Percentiles rank a stretch among this genome's conserved stretches.
Evolutionary conservation across 345 rosid species (phyloP).

Genomic region (Acer negundo): DNA sequence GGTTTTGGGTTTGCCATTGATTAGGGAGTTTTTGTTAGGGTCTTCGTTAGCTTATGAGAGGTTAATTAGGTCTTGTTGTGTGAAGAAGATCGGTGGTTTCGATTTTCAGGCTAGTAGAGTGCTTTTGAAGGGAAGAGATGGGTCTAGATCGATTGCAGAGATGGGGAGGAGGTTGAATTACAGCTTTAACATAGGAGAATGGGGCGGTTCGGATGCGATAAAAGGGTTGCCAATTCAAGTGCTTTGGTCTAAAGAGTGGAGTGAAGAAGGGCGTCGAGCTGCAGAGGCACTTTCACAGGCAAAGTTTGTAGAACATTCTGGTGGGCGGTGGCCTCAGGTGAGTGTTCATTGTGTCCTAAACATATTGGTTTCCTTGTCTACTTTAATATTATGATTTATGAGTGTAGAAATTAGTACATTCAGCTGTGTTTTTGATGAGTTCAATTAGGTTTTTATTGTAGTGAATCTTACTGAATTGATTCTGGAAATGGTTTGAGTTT

Average conservation of each 20-base stretch:
- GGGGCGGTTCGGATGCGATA: slow-evolving; percentile 68
- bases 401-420: not conserved
- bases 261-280: slow-evolving; percentile 52
- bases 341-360: slow-evolving; percentile 18
- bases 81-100: slow-evolving; percentile 45
- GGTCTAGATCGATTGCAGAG: slow-evolving; percentile 59
- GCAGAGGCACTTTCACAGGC: slow-evolving; percentile 76
- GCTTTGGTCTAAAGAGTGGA: slow-evolving; percentile 84
- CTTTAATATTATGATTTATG: not conserved
- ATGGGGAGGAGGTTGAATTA: slow-evolving; percentile 64
- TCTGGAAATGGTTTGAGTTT: not conserved
- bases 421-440: not conserved
- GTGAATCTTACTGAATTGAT: not conserved
- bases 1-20: slow-evolving; percentile 53
- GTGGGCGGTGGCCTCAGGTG: slow-evolving; percentile 97
- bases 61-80: slow-evolving; percentile 62
- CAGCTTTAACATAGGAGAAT: slow-evolving; percentile 73
- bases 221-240: slow-evolving; percentile 69
- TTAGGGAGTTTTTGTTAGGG: slow-evolving; percentile 61
- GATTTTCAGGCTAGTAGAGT: slow-evolving; percentile 70
- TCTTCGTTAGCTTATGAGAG: slow-evolving; percentile 43
- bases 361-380: not conserved
- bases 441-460: not conserved
- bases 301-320: slow-evolving; percentile 63
- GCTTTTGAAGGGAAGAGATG: slow-evolving; percentile 74